Evolutionary conservation across 2,329 filamentous ascomycete genomes (phyloP), one percentile per base, ranked within the genome.

Genomic region (Monosporascus ibericus): DNA sequence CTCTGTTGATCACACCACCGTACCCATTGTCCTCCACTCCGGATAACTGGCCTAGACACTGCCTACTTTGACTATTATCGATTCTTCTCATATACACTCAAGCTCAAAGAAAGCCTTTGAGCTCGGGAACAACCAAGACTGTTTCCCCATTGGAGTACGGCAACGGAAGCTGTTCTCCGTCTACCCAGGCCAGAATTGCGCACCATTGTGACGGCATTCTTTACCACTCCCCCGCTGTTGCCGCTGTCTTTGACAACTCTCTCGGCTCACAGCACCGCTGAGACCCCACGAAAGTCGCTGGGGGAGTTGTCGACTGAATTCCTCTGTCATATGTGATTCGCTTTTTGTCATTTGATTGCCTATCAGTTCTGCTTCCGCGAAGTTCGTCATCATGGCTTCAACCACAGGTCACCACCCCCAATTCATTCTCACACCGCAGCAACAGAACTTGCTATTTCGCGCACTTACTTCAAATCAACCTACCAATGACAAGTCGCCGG

Each of bases 361-460:
- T 51, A 24, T 36, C 44, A 51, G 27, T 51, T 22, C 36, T 51
- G 37, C 50, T 7, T 44, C 52, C 36, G 34, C 39, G 48, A 51
- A 54, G 51, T 48, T 51, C 50, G 52, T 61, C 63, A 60, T 61
- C 51, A 83, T 83, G 80, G 72, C 79, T 56, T 79, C 77, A 60
- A 74, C 77, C 52, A 72, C 70, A 51, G 68, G 74, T 37, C 61
- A 67, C 54, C 73, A 76, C 58, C 70, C 72, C 57, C 79, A 81
- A 65, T 85, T 89, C 68, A 83, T 85, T 64, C 79, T 91, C 60
- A 89, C 86, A 55, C 84, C 85, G 57, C 82, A 88, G 65, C 87
- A 92, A 70, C 87, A 92, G 75, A 84, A 81, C 64, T 76, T 92
- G 54, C 77, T 92, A 44, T 84, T 88, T 57, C 85, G 86, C 54